Evolutionary conservation across 2,329 filamentous ascomycete species (phyloP), one percentile per base, ranked within the genome.

Genomic region (Venturia nashicola): DNA sequence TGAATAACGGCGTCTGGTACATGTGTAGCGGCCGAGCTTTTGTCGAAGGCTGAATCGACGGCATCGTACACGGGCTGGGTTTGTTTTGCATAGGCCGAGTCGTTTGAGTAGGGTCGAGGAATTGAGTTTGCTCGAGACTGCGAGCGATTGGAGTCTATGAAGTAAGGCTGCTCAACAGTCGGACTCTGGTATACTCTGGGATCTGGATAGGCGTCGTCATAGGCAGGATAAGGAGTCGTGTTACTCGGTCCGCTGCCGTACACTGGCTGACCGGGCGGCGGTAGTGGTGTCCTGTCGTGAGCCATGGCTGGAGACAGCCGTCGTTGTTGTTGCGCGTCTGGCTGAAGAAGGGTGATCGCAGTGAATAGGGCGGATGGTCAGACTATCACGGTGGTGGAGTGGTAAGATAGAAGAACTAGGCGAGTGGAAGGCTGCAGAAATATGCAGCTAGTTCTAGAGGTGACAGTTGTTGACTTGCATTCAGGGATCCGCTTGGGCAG

Each of bases 1-100:
- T 82, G 80, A 61, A 88, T 79, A 27, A 87, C 75, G 8, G 84
- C 82, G 2, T 84, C 84, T 61, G 85, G 81, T 14, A 87, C 74
- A 46, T 79, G 77, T 65, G 76, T 76, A 9, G 78, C 75, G 9
- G 77, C 73, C 48, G 80, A 76, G 12, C 79, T 76, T 61, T 78
- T 78, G 68, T 81, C 76, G 65, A 84, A 82, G 11, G 82, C 82
- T 66, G 79, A 79, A 68, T 77, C 80, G 67, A 85, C 80, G 42
- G 82, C 83, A 68, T 84, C 81, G 68, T 81, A 80, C 16, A 64
- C 44, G 11, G 46, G 46, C 51, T 57, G 51, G 18, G 51, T 18
- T 14, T 57, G 51, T 57, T 36, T 57, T 23, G 51, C 2, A 36
- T 57, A 57, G 6, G 51, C 3, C 18, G 32, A 5, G 2, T 57